Base-by-base conservation (phyloP, 352 stramenopile species). In the Phytophthora agathidicida region DNA sequence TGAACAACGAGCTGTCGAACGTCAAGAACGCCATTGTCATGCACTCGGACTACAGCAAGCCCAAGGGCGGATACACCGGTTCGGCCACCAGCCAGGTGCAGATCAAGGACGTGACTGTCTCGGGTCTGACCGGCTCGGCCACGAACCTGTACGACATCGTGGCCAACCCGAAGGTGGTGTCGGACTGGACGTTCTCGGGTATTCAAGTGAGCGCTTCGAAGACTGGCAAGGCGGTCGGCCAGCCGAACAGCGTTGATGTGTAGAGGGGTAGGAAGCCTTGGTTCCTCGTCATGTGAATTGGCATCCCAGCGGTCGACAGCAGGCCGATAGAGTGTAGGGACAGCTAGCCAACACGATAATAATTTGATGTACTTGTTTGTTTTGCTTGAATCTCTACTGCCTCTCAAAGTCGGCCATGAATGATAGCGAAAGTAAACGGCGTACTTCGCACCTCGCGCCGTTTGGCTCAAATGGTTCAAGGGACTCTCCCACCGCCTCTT, bases 61-160 rank as follows among this genome's bases (percentile, higher is more conserved):
- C 52, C 13, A 61, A 61, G 32, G 52, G 52, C 7, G 52, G 56
- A 23, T 70, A 69, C 56, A 69, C 56, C 24, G 61, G 48, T n/a
- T 48, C 46, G 2, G 1, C 53, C 28, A 69, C 53, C 14, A 60
- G 54, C 17, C 19, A 35, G 16, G 53, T 55, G 33, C 1, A 36
- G 9, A 63, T 69, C 46, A 39, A 30, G 5, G 36, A 22, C 17
- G 43, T 63, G 9, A 47, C 26, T 1, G 27, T 71, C 30, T 51
- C 28, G 1, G 62, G 62, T 16, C 45, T 71, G 3, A 50, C 56
- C 19, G 62, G 56, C 19, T 37, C 62, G 5, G 56, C 43, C 22
- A 59, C 43, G 6, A 67, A 71, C 24, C n/a, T 67, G n/a, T 71
- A 64, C 50, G 62, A 71, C 30, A 63, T 68, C 26, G 26, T 43